phyloP scores from a whole-genome alignment of 495 filamentous ascomycete species.

The Penicillium canariense region DNA sequence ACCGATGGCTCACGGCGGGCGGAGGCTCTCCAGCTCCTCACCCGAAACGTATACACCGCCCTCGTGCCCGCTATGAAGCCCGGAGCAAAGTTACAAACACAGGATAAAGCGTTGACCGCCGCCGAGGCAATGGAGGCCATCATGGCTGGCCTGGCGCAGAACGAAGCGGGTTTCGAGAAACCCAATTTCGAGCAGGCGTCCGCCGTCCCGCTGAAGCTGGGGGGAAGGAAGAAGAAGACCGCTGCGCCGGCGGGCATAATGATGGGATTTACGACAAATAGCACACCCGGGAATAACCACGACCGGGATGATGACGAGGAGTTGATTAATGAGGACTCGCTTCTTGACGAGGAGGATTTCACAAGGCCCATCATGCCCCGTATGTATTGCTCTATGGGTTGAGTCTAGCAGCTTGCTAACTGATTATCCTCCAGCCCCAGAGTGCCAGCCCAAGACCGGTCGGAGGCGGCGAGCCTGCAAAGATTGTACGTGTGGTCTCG shows the following conservation, averaged over 20 bases:
- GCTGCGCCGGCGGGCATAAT: constrained; percentile 30
- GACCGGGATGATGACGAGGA: constrained; percentile 65
- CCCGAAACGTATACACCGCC: constrained; percentile 63
- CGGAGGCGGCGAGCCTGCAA: constrained; percentile 93
- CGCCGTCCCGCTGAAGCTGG: constrained; percentile 70
- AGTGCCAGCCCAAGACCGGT: constrained; percentile 84
- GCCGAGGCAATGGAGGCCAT: constrained; percentile 63
- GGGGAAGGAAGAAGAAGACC: constrained; percentile 60
- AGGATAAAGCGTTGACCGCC: constrained; percentile 59
- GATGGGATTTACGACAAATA: constrained; percentile 48
- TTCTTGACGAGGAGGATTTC: constrained; percentile 81
- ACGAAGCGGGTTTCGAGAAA: constrained; percentile 65
- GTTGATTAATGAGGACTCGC: constrained; percentile 83
- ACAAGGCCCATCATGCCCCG: constrained; percentile 69
- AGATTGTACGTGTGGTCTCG: constrained; percentile 94
- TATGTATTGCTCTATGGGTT: constrained; percentile 46
- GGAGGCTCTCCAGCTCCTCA: constrained; percentile 62
- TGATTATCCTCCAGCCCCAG: constrained; percentile 55
- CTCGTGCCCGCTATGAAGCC: constrained; percentile 68
- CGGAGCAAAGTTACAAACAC: constrained; percentile 65
- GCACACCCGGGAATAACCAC: constrained; percentile 34
- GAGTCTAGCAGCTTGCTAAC: background rate
- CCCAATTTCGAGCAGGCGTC: constrained; percentile 60
- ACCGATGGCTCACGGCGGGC: constrained; percentile 57
- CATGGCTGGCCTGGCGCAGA: constrained; percentile 73